These are phyloP conservation scores for Penicillium sp. DNA, from an alignment of 2,329 filamentous ascomycete genomes.

Conservation along the genomic window DNA sequence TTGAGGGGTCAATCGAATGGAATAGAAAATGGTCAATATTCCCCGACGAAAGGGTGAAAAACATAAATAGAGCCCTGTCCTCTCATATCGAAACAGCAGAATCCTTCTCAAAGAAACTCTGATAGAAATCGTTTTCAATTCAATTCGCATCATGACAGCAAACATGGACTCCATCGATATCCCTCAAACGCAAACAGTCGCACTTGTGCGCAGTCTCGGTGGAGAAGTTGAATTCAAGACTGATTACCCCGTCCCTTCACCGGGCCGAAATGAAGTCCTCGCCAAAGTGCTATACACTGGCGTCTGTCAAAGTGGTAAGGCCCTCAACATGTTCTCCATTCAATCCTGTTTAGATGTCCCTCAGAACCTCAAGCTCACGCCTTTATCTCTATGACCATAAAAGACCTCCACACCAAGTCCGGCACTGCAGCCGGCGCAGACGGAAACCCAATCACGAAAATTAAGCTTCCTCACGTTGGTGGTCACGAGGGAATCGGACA, in stretches of 20 bases:
- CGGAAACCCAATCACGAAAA: conserved; percentile 43
- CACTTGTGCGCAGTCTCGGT: conserved; percentile 43
- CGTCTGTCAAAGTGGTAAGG: conserved; percentile 46
- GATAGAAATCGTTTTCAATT: background rate
- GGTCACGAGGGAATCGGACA: conserved; percentile 49
- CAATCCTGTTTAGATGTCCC: accelerated
- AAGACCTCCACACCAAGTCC: conserved; percentile 44
- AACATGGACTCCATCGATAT: conserved; percentile 16
- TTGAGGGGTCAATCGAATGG: background rate
- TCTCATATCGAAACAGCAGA: background rate
- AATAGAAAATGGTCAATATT: background rate
- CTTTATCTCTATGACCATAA: background rate
- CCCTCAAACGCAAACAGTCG: conserved; percentile 38
- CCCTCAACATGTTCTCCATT: background rate
- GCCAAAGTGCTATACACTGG: conserved; percentile 48
- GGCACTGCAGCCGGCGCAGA: conserved; percentile 41
- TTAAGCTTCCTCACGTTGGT: conserved; percentile 48
- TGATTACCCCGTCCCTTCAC: conserved; percentile 44
- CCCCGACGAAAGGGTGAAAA: background rate
- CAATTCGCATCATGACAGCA: background rate
- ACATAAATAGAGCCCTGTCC: background rate
- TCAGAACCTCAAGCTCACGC: background rate
- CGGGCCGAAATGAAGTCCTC: conserved; percentile 44
- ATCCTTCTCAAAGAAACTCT: background rate
- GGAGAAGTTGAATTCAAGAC: conserved; percentile 42